A percentile compares a stretch with the other conserved stretches of the same genome.
These are phyloP conservation scores for Colletotrichum incanum DNA, from an alignment of 2,329 filamentous ascomycete species.

Conservation along the genomic window DNA sequence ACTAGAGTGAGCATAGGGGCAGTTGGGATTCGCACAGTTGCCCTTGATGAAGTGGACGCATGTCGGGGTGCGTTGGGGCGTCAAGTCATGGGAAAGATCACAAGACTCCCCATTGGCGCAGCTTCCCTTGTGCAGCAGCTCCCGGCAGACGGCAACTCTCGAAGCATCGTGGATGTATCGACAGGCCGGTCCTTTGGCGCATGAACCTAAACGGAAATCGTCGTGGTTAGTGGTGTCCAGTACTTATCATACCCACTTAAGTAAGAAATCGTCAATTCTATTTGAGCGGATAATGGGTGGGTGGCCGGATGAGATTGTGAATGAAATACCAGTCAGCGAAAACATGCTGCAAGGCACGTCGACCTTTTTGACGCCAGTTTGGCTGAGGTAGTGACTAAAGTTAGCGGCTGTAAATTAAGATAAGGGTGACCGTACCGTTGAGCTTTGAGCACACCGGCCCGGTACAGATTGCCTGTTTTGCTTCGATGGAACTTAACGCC, in stretches of 20 bases:
- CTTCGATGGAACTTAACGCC: slow-evolving; percentile 89
- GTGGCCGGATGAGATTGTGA: slow-evolving; percentile 54
- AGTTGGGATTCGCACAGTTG: slow-evolving; percentile 88
- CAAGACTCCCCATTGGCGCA: slow-evolving; percentile 86
- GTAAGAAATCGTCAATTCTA: slow-evolving; percentile 7
- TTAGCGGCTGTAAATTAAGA: slow-evolving; percentile 55
- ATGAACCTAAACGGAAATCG: slow-evolving; percentile 77
- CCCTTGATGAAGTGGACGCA: slow-evolving; percentile 93
- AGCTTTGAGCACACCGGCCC: slow-evolving; percentile 81
- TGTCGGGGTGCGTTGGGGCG: slow-evolving; percentile 85
- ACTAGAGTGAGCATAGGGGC: slow-evolving; percentile 88
- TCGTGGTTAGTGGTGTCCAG: slow-evolving; percentile 61
- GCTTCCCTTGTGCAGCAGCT: slow-evolving; percentile 83
- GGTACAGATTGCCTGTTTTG: slow-evolving; percentile 89
- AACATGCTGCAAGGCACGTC: slow-evolving; percentile 82
- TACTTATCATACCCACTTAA: slow-evolving; percentile 55
- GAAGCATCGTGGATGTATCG: slow-evolving; percentile 86
- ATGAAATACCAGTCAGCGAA: slow-evolving; percentile 77
- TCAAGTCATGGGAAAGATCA: slow-evolving; percentile 91
- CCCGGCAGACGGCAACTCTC: slow-evolving; percentile 93
- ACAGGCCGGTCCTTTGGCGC: slow-evolving; percentile 85
- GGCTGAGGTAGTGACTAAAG: slow-evolving; percentile 54
- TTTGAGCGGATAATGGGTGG: slow-evolving; percentile 8
- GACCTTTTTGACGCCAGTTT: slow-evolving; percentile 76
- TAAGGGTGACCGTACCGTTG: slow-evolving; percentile 75